phyloP scores from a whole-genome alignment of 2,329 filamentous ascomycete genomes.

The Penicillium freii region DNA sequence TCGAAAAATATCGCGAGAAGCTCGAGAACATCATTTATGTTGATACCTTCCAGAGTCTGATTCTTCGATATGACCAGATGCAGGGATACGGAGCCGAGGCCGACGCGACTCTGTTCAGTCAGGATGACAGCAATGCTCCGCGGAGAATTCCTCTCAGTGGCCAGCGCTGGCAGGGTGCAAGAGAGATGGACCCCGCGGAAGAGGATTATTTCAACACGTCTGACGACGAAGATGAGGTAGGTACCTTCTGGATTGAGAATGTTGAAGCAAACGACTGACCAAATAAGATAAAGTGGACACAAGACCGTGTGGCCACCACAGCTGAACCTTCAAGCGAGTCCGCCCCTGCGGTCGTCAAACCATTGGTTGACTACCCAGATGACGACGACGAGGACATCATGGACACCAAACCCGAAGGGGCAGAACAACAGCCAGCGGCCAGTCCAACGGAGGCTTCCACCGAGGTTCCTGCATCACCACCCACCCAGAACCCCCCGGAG shows the following conservation, averaged over 20 bases:
- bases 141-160: constrained; percentile 52
- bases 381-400: constrained; percentile 77
- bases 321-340: constrained; percentile 54
- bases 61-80: constrained; percentile 75
- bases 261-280: background rate
- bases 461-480: constrained; percentile 25
- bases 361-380: constrained; percentile 87
- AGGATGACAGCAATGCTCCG: constrained; percentile 61
- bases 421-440: constrained; percentile 25
- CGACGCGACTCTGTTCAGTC: constrained; percentile 66
- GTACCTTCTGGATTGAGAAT: constrained; percentile 5
- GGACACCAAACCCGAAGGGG: constrained; percentile 50
- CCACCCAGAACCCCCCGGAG: constrained; percentile 54
- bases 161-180: constrained; percentile 67
- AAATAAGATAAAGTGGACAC: constrained; percentile 32
- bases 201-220: constrained; percentile 93
- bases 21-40: constrained; percentile 75
- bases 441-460: constrained; percentile 28
- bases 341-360: constrained; percentile 62
- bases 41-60: constrained; percentile 75
- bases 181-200: constrained; percentile 79
- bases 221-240: constrained; percentile 74
- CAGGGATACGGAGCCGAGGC: constrained; percentile 64
- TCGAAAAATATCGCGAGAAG: constrained; percentile 78
- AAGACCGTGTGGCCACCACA: constrained; percentile 36